phyloP scores from a whole-genome alignment of 768 basidiomycete genomes.

The Pholiota conissans region DNA sequence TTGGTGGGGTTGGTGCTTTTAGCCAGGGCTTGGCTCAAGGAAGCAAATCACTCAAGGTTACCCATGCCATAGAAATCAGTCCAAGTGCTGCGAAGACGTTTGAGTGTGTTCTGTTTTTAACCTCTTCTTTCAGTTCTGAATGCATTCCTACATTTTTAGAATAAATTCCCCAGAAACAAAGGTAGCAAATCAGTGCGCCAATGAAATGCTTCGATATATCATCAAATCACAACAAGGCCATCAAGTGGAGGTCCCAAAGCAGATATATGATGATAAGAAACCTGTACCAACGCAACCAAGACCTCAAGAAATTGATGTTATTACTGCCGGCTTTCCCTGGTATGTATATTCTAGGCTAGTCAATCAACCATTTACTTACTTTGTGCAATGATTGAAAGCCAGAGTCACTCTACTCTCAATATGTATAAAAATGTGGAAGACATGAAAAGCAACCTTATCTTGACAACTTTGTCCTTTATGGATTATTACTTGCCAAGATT shows the following conservation, averaged over 20 bases:
- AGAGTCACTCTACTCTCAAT: conserved; percentile 72
- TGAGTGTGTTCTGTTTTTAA: conserved; percentile 38
- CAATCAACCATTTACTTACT: not conserved
- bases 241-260: conserved; percentile 36
- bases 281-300: conserved; percentile 46
- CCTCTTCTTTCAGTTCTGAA: conserved; percentile 21
- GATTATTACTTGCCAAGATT: conserved; percentile 44
- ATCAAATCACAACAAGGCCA: conserved; percentile 51
- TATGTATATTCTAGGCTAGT: conserved; percentile 22
- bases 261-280: conserved; percentile 35
- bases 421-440: conserved; percentile 71
- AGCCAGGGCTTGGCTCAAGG: conserved; percentile 55
- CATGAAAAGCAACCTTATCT: conserved; percentile 64
- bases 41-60: conserved; percentile 54
- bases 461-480: conserved; percentile 56
- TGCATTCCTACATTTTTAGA: conserved; percentile 26
- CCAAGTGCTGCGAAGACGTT: conserved; percentile 73
- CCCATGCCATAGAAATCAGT: conserved; percentile 71
- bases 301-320: conserved; percentile 56
- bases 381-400: conserved; percentile 38
- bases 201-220: conserved; percentile 56
- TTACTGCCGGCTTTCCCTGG: conserved; percentile 81
- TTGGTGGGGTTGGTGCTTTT: conserved; percentile 63
- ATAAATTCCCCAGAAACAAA: conserved; percentile 50
- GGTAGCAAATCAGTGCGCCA: conserved; percentile 75